Base-by-base conservation (phyloP, 2,329 filamentous ascomycete species). In the Aureobasidium zeae region DNA sequence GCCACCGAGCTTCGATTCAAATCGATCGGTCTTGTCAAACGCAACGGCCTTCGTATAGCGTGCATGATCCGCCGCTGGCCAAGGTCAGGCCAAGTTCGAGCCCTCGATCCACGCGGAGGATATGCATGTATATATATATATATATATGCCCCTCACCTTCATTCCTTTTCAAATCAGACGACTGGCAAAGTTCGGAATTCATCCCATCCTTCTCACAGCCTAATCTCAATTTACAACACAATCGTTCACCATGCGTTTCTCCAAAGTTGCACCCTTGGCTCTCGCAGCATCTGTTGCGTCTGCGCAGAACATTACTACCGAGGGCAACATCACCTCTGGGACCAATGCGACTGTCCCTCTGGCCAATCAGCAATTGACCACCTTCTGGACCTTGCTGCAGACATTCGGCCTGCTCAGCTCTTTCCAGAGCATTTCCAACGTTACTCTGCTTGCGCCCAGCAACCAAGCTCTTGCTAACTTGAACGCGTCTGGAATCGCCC, bases 381-480 rank as follows among this genome's bases (percentile, higher is more conserved):
- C 39, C 9, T 44, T 44, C 31, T 44, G 31, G 30, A 35, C 30
- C 10, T 21, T 44, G 12, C 39, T 44, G 5, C 22, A 34, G 22
- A 21, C 28, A 6, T 44, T 34, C 31, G 22, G 25, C 7, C 20
- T 45, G 21, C 6, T 46, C 13, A 28, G 15, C 5, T 13, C n/a
- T 12, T 9, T 34, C 22, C 20, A 25, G 25, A 53, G 51, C 19
- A 58, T 66, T 3, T 51, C 53, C 11, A 75, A 79, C 53, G 63
- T 79, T 46, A 81, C 77, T 5, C 60, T 78, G 26, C 65, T 79
- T 5, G 75, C 76, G 0, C 75, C 75, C 0, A 70, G 63, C 54
- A 76, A 79, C 53, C 54, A 51, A 16, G 52, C 53, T 10, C 53
- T 71, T 29, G 41, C 51, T 33, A 33, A 29, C 17, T 51, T 67